These are phyloP conservation scores for Rhodotorula sp. DNA, from an alignment of 1,284 basidiomycete genomes.

Conservation along the genomic window DNA sequence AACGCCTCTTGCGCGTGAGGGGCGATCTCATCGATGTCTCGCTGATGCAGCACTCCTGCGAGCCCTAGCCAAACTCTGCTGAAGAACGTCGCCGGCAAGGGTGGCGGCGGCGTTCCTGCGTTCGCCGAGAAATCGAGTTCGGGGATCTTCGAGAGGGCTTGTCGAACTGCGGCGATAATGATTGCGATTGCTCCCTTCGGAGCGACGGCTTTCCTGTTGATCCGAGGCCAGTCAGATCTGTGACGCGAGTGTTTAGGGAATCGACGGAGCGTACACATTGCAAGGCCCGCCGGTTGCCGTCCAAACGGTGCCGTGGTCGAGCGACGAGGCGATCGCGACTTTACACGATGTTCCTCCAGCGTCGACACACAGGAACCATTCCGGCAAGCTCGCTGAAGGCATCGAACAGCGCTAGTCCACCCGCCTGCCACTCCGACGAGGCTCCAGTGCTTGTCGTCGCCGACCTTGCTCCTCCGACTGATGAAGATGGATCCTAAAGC, in stretches of 20 bases:
- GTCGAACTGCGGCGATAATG: conserved; percentile 18
- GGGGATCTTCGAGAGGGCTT: conserved; percentile 15
- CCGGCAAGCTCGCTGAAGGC: conserved; percentile 1
- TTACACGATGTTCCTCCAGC: conserved; percentile 33
- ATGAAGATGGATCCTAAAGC: no score
- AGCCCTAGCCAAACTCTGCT: conserved; percentile 34
- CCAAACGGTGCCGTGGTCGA: neutral
- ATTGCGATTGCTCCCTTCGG: conserved; percentile 5
- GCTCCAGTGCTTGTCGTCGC: neutral
- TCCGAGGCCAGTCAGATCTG: no score
- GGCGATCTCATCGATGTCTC: conserved; percentile 17
- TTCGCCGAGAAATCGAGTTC: neutral
- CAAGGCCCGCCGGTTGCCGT: conserved; percentile 24
- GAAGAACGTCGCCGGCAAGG: conserved; percentile 19
- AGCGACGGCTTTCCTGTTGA: conserved; percentile 27
- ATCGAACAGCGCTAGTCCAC: neutral
- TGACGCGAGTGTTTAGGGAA: no score
- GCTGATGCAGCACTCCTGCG: conserved; percentile 22
- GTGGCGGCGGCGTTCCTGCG: neutral
- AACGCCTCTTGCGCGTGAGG: conserved; percentile 20
- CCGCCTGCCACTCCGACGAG: no score
- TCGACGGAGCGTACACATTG: conserved; percentile 28
- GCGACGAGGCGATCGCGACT: conserved; percentile 9
- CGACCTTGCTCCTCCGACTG: neutral
- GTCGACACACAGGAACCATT: conserved; percentile 33